Evolutionary conservation across 495 filamentous ascomycete genomes (phyloP).

Genomic region (Penicillium simplicissimum): DNA sequence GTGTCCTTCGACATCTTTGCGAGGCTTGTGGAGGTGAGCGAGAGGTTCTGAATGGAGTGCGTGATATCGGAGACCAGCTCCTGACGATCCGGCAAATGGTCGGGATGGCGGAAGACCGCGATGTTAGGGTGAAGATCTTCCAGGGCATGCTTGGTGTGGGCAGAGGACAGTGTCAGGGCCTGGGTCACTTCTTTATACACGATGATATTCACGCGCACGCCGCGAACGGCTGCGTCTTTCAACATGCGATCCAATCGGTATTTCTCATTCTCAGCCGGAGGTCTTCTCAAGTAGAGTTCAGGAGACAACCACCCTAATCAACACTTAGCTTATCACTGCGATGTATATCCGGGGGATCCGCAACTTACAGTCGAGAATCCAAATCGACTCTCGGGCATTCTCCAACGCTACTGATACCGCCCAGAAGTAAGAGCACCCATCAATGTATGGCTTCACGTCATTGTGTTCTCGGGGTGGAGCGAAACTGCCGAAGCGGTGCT

Average conservation of each 20-base stretch:
- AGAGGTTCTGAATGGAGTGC: constrained; percentile 52
- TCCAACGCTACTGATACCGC: constrained; percentile 85
- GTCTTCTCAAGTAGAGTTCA: constrained; percentile 86
- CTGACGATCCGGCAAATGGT: constrained; percentile 77
- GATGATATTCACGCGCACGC: constrained; percentile 84
- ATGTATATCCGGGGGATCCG: background rate
- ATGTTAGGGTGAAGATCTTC: constrained; percentile 85
- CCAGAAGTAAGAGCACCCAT: constrained; percentile 90
- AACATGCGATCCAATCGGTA: constrained; percentile 93
- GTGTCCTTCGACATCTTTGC: constrained; percentile 64
- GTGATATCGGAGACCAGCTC: constrained; percentile 52
- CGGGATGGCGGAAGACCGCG: constrained; percentile 86
- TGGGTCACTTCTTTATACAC: constrained; percentile 94
- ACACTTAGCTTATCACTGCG: background rate
- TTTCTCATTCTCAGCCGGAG: constrained; percentile 75
- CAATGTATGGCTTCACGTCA: constrained; percentile 87
- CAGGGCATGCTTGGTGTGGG: constrained; percentile 82
- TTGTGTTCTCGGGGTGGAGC: constrained; percentile 66
- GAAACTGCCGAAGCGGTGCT: constrained; percentile 81
- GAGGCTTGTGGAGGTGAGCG: constrained; percentile 50
- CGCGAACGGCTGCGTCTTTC: constrained; percentile 79
- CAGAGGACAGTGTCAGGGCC: constrained; percentile 77
- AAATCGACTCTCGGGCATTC: constrained; percentile 79
- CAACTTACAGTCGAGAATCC: constrained; percentile 69
- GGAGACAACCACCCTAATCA: constrained; percentile 76